phyloP scores from a whole-genome alignment of 2,329 filamentous ascomycete genomes.

The Diaporthe vexans region DNA sequence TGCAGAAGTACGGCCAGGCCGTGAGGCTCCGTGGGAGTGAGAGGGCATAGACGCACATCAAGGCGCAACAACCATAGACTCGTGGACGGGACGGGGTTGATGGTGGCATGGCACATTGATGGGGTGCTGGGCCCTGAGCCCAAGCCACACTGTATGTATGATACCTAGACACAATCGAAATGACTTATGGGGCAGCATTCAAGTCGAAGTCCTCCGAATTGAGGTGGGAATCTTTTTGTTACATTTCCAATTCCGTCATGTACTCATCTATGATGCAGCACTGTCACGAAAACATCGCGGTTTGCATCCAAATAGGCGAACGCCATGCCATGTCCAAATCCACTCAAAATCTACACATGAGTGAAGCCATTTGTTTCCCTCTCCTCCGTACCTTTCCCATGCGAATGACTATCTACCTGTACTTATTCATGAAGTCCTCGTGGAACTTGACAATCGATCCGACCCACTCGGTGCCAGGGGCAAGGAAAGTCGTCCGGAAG shows the following conservation, averaged over 20 bases:
- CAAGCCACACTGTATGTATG: constrained; percentile 39
- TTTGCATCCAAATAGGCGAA: constrained; percentile 18
- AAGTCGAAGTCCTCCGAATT: background rate
- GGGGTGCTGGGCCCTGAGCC: background rate
- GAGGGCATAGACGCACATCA: constrained; percentile 72
- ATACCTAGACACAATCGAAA: constrained; percentile 41
- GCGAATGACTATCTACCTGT: constrained; percentile 59
- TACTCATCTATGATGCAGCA: constrained; percentile 17
- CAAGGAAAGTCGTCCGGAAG: constrained; percentile 96
- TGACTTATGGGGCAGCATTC: constrained; percentile 31
- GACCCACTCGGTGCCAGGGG: constrained; percentile 96
- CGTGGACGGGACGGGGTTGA: background rate
- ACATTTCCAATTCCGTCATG: constrained; percentile 16
- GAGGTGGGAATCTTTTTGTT: constrained; percentile 23
- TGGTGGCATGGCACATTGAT: constrained; percentile 9
- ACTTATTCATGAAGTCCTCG: constrained; percentile 90
- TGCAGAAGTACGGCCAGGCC: constrained; percentile 98
- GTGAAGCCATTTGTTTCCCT: background rate
- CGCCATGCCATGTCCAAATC: constrained; percentile 34
- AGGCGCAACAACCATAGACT: background rate
- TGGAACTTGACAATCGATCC: constrained; percentile 91
- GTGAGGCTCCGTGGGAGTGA: constrained; percentile 95
- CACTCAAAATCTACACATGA: background rate
- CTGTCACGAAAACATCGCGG: constrained; percentile 4
- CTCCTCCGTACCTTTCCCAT: constrained; percentile 11